Percentiles rank a stretch among this genome's conserved stretches.
phyloP scores from a whole-genome alignment of 2,329 filamentous ascomycete genomes.

The Hymenoscyphus occultus region DNA sequence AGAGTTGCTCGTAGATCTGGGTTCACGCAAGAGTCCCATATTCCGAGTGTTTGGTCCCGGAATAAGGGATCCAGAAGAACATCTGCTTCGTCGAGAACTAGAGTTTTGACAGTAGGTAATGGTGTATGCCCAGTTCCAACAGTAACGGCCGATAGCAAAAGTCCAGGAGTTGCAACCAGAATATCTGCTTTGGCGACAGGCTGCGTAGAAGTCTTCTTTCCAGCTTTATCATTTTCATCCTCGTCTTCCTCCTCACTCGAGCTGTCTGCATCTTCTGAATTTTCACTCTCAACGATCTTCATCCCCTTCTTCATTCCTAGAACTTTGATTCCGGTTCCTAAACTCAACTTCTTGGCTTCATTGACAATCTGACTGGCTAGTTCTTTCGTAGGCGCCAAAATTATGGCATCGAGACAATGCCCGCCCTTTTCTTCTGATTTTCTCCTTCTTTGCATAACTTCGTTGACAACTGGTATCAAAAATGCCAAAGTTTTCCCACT shows the following conservation, averaged over 20 bases:
- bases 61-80: slow-evolving; percentile 91
- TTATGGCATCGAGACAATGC: slow-evolving; percentile 61
- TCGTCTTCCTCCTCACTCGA: slow-evolving; percentile 35
- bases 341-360: slow-evolving; percentile 78
- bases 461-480: slow-evolving; percentile 80
- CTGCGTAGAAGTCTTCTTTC: slow-evolving; percentile 39
- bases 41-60: slow-evolving; percentile 77
- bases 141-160: slow-evolving; percentile 71
- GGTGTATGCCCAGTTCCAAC: slow-evolving; percentile 43
- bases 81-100: slow-evolving; percentile 92
- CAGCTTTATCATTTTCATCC: slow-evolving; percentile 29
- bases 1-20: slow-evolving; percentile 70
- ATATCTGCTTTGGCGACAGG: slow-evolving; percentile 71
- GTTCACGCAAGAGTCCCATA: slow-evolving; percentile 78
- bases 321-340: slow-evolving; percentile 74
- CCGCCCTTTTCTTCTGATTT: slow-evolving; percentile 39
- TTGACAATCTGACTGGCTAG: slow-evolving; percentile 76
- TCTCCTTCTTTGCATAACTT: slow-evolving; percentile 58
- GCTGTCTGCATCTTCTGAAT: slow-evolving; percentile 29
- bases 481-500: slow-evolving; percentile 97
- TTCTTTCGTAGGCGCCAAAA: slow-evolving; percentile 76
- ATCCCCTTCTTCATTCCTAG: slow-evolving; percentile 84
- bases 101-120: slow-evolving; percentile 65
- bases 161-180: slow-evolving; percentile 74
- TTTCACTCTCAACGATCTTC: slow-evolving; percentile 52